Conservation (phyloP, 169 alveolate genomes). For the Plasmodium falciparum region DNA sequence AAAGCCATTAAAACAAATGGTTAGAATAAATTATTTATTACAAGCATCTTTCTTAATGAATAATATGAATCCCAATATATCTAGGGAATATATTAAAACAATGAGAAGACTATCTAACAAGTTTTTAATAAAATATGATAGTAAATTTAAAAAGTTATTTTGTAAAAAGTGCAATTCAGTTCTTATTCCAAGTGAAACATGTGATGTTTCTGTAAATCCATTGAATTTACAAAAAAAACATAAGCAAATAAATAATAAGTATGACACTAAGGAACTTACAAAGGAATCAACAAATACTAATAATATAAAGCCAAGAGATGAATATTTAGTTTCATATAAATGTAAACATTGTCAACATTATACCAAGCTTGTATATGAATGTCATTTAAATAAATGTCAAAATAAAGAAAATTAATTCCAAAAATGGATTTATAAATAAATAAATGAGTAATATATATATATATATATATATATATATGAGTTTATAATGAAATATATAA, state of each 20-base stretch:
- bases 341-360: constrained; percentile 64
- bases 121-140: constrained; percentile 67
- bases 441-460: neutral
- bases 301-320: constrained; percentile 45
- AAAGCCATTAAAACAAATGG: constrained; percentile 69
- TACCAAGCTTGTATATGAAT: constrained; percentile 69
- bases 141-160: constrained; percentile 65
- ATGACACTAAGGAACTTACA: constrained; percentile 6
- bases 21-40: constrained; percentile 71
- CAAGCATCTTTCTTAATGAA: constrained; percentile 72
- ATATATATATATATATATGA: too few species aligned
- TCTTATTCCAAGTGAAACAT: constrained; percentile 72
- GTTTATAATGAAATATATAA: neutral
- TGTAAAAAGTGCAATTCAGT: constrained; percentile 77
- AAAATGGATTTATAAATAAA: too few species aligned
- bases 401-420: constrained; percentile 3
- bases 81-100: constrained; percentile 71
- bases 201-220: constrained; percentile 64
- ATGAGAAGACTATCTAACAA: constrained; percentile 75
- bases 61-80: constrained; percentile 36
- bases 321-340: constrained; percentile 44
- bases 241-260: neutral
- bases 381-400: constrained; percentile 1
- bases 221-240: constrained; percentile 40
- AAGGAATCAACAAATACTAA: constrained; percentile 14